Conservation (phyloP, 331 rosid species). For the Pyracantha coccinea region DNA sequence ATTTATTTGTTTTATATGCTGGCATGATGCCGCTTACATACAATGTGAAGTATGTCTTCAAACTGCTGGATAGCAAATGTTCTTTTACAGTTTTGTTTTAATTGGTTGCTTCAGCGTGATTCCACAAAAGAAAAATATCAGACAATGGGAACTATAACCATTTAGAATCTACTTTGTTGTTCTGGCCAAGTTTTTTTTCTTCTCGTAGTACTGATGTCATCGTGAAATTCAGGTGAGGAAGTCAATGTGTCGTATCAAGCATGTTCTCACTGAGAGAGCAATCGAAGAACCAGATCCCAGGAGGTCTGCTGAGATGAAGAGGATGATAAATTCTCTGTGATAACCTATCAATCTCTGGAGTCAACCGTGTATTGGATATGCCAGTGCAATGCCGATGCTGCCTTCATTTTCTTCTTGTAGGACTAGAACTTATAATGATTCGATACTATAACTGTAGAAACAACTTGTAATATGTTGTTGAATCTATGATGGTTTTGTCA, state of each 20-base stretch:
- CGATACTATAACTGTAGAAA: background rate
- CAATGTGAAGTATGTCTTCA: background rate
- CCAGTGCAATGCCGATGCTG: slow-evolving; percentile 8
- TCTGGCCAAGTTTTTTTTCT: background rate
- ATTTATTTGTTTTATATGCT: background rate
- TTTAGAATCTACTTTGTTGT: background rate
- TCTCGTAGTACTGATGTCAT: background rate
- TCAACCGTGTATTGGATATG: background rate
- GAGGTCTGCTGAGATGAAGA: slow-evolving; percentile 86
- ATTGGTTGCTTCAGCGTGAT: background rate
- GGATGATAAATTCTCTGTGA: slow-evolving; percentile 71
- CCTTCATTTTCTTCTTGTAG: slow-evolving; percentile 16
- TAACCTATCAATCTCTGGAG: slow-evolving; percentile 6
- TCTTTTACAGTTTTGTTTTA: background rate
- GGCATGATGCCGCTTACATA: background rate
- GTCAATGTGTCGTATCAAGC: slow-evolving; percentile 95
- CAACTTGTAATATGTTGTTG: slow-evolving; percentile 1
- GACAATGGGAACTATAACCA: background rate
- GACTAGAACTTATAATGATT: slow-evolving; percentile 13
- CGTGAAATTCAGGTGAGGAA: slow-evolving; percentile 67
- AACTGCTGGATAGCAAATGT: background rate
- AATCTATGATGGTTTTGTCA: background rate
- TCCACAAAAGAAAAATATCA: background rate
- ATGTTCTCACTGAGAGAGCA: slow-evolving; percentile 82
- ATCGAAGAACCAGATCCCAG: slow-evolving; percentile 79